Evolutionary conservation across 768 basidiomycete genomes (phyloP).

Genomic region (Auricularia heimuer): DNA sequence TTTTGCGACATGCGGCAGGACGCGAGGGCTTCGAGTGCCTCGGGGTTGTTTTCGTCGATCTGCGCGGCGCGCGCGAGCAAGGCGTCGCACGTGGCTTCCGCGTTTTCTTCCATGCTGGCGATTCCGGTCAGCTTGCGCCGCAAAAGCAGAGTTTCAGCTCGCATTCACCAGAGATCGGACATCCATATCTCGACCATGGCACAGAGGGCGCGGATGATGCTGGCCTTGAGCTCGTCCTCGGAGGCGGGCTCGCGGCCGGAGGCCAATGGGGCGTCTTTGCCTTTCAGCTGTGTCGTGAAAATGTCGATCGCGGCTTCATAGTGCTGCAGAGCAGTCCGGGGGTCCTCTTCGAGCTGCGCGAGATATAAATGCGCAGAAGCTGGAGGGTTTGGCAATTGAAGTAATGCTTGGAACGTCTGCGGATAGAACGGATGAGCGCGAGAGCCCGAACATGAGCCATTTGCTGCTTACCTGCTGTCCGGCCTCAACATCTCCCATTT

Average conservation of each 20-base stretch:
- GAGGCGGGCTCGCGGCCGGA: conserved; percentile 27
- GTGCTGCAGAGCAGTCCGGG: conserved; percentile 58
- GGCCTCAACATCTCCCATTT: conserved; percentile 62
- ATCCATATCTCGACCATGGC: conserved; percentile 96
- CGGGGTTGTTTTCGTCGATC: conserved; percentile 63
- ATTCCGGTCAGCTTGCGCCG: background rate
- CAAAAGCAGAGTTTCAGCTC: background rate
- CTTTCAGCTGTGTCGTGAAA: conserved; percentile 58
- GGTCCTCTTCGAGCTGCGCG: conserved; percentile 77
- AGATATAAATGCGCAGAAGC: conserved; percentile 83
- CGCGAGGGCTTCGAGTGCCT: conserved; percentile 70
- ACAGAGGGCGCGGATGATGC: conserved; percentile 68
- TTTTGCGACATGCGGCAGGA: conserved; percentile 86
- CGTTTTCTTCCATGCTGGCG: conserved; percentile 66
- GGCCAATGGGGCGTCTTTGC: conserved; percentile 37
- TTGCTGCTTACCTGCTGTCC: conserved; percentile 51
- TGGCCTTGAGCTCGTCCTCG: conserved; percentile 51
- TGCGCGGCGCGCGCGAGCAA: conserved; percentile 64
- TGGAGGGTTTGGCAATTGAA: conserved; percentile 51
- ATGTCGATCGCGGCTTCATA: conserved; percentile 77
- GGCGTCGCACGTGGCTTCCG: conserved; percentile 72
- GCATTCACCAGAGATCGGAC: conserved; percentile 77
- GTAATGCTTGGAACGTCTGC: conserved; percentile 50
- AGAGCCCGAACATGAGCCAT: background rate
- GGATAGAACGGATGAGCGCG: background rate